Evolutionary conservation across 495 filamentous ascomycete species (phyloP), one percentile per base, ranked within the genome.

Genomic region (Xylaria venustula): DNA sequence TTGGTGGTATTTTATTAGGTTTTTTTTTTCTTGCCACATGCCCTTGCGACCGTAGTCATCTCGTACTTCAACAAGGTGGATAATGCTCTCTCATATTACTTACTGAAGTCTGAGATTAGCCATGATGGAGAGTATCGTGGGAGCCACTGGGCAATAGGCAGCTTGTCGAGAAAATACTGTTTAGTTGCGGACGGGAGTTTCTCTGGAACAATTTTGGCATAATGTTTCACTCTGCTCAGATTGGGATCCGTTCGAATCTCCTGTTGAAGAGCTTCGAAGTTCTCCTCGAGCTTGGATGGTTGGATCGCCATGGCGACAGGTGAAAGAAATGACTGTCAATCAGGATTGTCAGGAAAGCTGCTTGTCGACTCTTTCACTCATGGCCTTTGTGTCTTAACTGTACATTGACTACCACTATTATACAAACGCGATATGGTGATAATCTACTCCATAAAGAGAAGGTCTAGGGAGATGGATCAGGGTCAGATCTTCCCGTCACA

Each of bases 131-230:
- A 69, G 64, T 82, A 83, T 30, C 64, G 67, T 12, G 81, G 78
- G 2, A 83, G 62, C 81, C 81, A 83, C 34, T 77, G 74, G 48
- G 79, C 57, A 54, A 83, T 81, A n/a, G 81, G 81, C 30, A 82
- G 68, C 65, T 83, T 85, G 36, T 81, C 80, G 20, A 73, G 36
- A 3, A 78, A 64, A 56, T 85, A 83, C 61, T 76, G 70, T 15
- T 61, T 76, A 2, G 75, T 53, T 9, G 72, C 77, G 20, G 71
- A 63, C 7, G 78, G 77, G 12, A 79, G 51, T 23, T 75, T 69
- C 3, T 40, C 56, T 17, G 73, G 70, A 3, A 65, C 67, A 11
- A 61, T 66, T 57, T 45, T 54, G 26, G 64, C 54, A 17, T 77
- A 70, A n/a, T 69, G 61, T 9, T 60, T 64, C n/a, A 66, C 71